Conservation (phyloP, 805 yeast species). For the Kazachstania africana region DNA sequence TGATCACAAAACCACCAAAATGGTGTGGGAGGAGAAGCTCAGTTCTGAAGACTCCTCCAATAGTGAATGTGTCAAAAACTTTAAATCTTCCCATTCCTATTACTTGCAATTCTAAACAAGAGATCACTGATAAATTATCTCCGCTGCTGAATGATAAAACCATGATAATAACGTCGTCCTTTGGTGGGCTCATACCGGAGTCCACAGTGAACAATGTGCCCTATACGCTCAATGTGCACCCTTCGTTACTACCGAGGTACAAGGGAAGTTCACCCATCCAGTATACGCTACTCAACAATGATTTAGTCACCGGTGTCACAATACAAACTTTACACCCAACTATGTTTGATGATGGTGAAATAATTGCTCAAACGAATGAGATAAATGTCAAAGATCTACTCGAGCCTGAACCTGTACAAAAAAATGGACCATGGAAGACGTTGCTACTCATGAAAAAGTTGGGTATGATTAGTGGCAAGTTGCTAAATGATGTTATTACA, state of each 20-base stretch:
- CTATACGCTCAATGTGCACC: conserved; percentile 81
- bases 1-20: conserved; percentile 55
- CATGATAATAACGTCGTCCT: conserved; percentile 83
- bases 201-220: conserved; percentile 35
- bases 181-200: conserved; percentile 69
- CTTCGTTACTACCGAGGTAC: conserved; percentile 71
- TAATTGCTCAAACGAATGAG: conserved; percentile 44
- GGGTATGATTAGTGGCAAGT: conserved; percentile 49
- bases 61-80: conserved; percentile 31
- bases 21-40: conserved; percentile 48
- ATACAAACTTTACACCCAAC: conserved; percentile 85
- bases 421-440: conserved; percentile 9
- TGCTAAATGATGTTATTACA: conserved; percentile 41
- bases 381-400: conserved; percentile 8
- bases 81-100: conserved; percentile 20
- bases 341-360: conserved; percentile 68
- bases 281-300: conserved; percentile 55
- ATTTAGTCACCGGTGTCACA: conserved; percentile 64
- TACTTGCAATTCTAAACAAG: conserved; percentile 17
- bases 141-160: conserved; percentile 23
- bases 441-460: conserved; percentile 35
- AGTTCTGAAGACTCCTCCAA: conserved; percentile 39
- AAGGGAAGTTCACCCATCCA: conserved; percentile 91
- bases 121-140: conserved; percentile 5
- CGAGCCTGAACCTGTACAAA: conserved; percentile 7